A percentile compares a stretch with the other conserved stretches of the same genome.
Conservation (phyloP, 352 stramenopile species). For the Phytophthora brassicae region DNA sequence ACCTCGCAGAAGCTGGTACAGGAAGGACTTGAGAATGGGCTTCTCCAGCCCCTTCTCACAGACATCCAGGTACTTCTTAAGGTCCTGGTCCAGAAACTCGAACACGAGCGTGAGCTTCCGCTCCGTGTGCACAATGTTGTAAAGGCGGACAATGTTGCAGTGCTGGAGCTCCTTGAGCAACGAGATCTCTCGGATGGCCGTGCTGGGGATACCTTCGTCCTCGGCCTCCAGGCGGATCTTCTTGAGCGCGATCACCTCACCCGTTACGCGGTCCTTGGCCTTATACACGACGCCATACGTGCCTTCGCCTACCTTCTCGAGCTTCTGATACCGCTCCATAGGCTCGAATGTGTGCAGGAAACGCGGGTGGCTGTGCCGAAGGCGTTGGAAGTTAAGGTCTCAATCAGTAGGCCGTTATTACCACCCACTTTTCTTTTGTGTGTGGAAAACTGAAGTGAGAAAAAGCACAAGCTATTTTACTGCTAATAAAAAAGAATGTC, state of each 20-base stretch:
- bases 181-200: constrained; percentile 98
- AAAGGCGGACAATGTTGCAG: constrained; percentile 98
- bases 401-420: constrained; percentile 8
- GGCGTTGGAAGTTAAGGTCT: constrained; percentile 13
- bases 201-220: constrained; percentile 98
- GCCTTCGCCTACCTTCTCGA: constrained; percentile 97
- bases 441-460: constrained; percentile 1
- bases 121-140: constrained; percentile 99
- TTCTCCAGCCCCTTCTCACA: constrained; percentile 96
- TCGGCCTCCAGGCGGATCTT: constrained; percentile 99
- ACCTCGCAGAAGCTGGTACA: constrained; percentile 98
- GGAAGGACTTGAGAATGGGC: constrained; percentile 94
- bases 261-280: constrained; percentile 93
- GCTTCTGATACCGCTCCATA: constrained; percentile 94
- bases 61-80: constrained; percentile 99
- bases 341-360: constrained; percentile 1
- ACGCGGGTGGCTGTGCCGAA: constrained; percentile 9
- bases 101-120: constrained; percentile 99
- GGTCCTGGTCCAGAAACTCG: constrained; percentile 99
- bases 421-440: constrained; percentile 16
- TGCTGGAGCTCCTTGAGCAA: constrained; percentile 98
- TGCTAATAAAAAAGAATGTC: neutral
- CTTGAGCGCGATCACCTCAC: constrained; percentile 99
- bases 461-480: neutral
- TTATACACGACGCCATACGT: constrained; percentile 99